Evolutionary conservation across 768 basidiomycete species (phyloP), one percentile per base, ranked within the genome.

Genomic region (Kwoniella shandongensis): DNA sequence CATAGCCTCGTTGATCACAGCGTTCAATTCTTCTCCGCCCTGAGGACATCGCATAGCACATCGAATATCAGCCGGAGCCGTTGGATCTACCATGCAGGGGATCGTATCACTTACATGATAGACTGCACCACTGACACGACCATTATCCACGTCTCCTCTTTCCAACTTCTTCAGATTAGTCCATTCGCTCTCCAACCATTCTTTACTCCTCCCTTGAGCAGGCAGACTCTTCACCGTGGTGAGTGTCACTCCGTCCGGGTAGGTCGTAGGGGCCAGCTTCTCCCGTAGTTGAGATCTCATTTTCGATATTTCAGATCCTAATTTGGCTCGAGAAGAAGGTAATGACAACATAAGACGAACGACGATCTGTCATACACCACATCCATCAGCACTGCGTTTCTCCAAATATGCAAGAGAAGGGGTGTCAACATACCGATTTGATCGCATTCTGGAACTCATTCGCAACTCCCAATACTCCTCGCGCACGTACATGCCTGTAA

Each of bases 11-110:
- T 87, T 84, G 62, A 94, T 86, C 48, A 96, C 81, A 51, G 82
- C 83, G 65, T 85, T 84, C 59, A 92, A 78, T 44, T 91, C 90
- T 13, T 86, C 84, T 11, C 90, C 91, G 7, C 91, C 91, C 75
- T 76, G 45, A 29, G 46, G 32, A 15, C 27, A n/a, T n/a, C 22
- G 22, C 17, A 22, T 17, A 13, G 32, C 27, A 39, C 44, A 18
- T n/a, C n/a, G n/a, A n/a, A n/a, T 26, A 27, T 27, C 45, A 54
- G 26, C 11, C 10, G n/a, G n/a, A n/a, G n/a, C n/a, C n/a, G n/a
- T n/a, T n/a, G n/a, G n/a, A n/a, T n/a, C n/a, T 38, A 38, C n/a
- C n/a, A n/a, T n/a, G n/a, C n/a, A n/a, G n/a, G n/a, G n/a, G n/a
- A n/a, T n/a, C n/a, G n/a, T n/a, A n/a, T n/a, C n/a, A 58, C 70